Percentiles rank a stretch among this genome's conserved stretches.
Conservation (phyloP, 768 basidiomycete species). For the Hygrocybe coccinea region DNA sequence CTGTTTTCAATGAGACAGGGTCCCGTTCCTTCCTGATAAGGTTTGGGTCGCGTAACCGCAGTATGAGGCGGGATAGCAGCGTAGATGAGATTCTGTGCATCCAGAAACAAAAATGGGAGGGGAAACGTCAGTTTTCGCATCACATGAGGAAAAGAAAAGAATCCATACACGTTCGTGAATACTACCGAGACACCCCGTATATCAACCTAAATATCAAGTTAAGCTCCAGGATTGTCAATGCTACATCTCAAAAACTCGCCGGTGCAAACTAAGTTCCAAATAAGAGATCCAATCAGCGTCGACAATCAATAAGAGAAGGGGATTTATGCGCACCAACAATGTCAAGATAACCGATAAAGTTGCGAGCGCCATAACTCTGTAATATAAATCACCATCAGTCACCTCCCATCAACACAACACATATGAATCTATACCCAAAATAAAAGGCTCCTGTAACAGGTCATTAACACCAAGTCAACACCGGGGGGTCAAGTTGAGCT, state of each 20-base stretch:
- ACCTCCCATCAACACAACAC: background rate
- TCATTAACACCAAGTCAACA: constrained; percentile 1
- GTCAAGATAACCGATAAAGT: constrained; percentile 37
- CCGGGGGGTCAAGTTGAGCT: background rate
- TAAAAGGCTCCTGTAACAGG: constrained; percentile 33
- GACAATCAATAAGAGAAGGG: background rate
- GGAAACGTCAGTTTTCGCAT: background rate
- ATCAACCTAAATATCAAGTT: too few species aligned
- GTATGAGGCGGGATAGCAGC: constrained; percentile 38
- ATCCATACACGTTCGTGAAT: too few species aligned
- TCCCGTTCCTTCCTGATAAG: constrained; percentile 3
- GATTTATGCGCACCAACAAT: constrained; percentile 28
- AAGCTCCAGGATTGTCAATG: too few species aligned
- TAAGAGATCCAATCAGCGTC: background rate
- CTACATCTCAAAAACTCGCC: too few species aligned
- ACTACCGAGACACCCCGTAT: too few species aligned
- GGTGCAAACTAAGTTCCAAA: too few species aligned
- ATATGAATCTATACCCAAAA: constrained; percentile 28
- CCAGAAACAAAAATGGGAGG: background rate
- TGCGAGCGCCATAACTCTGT: constrained; percentile 34
- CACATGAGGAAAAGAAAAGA: constrained; percentile 18
- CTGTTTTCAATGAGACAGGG: background rate
- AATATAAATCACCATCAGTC: background rate
- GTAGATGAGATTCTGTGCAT: constrained; percentile 25
- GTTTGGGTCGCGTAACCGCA: constrained; percentile 38